These are phyloP conservation scores for Forsythia suspensa DNA, from an alignment of 257 asterid genomes.

Conservation along the genomic window DNA sequence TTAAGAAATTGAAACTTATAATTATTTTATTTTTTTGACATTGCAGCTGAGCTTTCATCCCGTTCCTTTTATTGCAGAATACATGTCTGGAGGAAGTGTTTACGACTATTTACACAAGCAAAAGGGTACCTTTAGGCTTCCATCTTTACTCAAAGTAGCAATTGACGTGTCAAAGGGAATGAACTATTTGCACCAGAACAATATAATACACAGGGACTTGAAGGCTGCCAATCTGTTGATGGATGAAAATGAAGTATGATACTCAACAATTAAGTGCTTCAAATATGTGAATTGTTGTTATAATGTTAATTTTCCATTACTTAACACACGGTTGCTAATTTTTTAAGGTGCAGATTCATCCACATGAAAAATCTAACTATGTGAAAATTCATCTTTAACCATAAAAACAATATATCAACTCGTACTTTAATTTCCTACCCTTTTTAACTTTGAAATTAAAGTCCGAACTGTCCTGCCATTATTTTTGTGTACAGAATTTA, in stretches of 20 bases:
- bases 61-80: slow-evolving; percentile 54
- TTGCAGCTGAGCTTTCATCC: slow-evolving; percentile 13
- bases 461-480: not conserved
- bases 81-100: slow-evolving; percentile 96
- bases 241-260: slow-evolving; percentile 91
- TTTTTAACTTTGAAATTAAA: not conserved
- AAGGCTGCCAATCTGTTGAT: slow-evolving; percentile 96
- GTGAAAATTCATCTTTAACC: not conserved
- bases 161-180: slow-evolving; percentile 95
- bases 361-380: not conserved
- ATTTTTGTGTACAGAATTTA: not conserved
- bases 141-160: slow-evolving; percentile 86
- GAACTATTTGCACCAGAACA: slow-evolving; percentile 97
- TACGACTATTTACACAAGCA: slow-evolving; percentile 94
- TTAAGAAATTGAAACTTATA: not conserved
- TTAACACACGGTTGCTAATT: not conserved
- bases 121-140: slow-evolving; percentile 90
- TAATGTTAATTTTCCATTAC: not conserved
- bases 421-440: not conserved
- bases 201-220: slow-evolving; percentile 93
- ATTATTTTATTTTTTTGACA: not conserved
- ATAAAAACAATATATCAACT: not conserved
- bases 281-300: not conserved
- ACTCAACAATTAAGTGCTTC: slow-evolving; percentile 18
- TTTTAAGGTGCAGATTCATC: slow-evolving; percentile 9